Evolutionary conservation across 192 early-diverging fungal genomes (phyloP).

Genomic region (Entomortierella lignicola): DNA sequence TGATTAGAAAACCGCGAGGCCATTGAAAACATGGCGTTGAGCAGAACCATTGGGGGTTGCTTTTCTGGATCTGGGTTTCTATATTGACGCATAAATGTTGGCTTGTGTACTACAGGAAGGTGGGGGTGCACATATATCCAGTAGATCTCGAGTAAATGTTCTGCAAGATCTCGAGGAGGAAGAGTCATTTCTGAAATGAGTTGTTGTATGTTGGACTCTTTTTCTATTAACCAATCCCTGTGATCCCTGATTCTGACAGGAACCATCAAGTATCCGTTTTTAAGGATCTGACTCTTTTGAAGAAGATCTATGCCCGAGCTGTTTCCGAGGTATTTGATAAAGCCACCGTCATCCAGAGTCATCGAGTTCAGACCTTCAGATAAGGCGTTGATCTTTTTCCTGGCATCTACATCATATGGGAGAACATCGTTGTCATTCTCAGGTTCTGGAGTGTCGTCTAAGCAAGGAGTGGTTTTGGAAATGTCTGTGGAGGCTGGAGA

Average conservation of each 20-base stretch:
- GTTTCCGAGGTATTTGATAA: constrained; percentile 77
- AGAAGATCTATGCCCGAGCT: constrained; percentile 81
- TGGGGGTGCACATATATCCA: constrained; percentile 76
- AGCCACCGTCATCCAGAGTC: constrained; percentile 75
- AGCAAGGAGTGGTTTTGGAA: neutral
- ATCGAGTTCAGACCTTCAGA: constrained; percentile 71
- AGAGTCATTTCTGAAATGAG: constrained; percentile 48
- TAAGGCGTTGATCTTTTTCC: constrained; percentile 55
- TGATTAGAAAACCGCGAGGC: constrained; percentile 61
- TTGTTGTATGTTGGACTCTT: constrained; percentile 17
- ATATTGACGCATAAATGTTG: constrained; percentile 52
- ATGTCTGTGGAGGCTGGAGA: constrained; percentile 6
- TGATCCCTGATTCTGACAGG: constrained; percentile 41
- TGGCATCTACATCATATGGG: constrained; percentile 19
- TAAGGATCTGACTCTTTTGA: constrained; percentile 68
- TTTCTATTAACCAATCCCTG: constrained; percentile 20
- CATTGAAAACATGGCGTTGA: constrained; percentile 66
- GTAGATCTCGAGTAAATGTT: constrained; percentile 70
- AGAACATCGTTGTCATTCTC: constrained; percentile 27
- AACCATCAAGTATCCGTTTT: constrained; percentile 61
- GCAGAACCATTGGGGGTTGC: constrained; percentile 52
- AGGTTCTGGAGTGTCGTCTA: neutral
- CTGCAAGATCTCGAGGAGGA: constrained; percentile 70
- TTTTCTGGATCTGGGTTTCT: constrained; percentile 49
- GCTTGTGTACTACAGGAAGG: constrained; percentile 75